Conservation (phyloP, 1,284 basidiomycete species). For the Puccinia polysora region DNA sequence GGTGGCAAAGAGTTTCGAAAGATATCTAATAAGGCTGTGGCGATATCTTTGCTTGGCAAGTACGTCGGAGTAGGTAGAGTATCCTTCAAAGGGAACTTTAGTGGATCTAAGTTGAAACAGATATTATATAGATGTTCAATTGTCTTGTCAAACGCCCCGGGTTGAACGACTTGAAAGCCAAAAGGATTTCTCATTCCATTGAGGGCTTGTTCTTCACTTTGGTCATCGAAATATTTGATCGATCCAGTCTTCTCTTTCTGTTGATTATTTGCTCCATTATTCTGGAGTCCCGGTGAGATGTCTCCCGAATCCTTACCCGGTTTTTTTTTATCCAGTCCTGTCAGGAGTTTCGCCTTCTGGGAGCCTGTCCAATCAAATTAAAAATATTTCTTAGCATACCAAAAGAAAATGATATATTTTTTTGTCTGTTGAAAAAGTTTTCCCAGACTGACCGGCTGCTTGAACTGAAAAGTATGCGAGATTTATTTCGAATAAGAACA, state of each 20-base stretch:
- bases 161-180: slow-evolving; percentile 7
- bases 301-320: no score
- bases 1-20: slow-evolving; percentile 21
- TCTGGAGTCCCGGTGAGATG: no score
- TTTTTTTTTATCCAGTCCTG: no score
- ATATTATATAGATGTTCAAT: slow-evolving; percentile 30
- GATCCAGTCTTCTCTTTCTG: no score
- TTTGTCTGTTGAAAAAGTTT: neutral
- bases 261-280: no score
- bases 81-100: slow-evolving; percentile 24
- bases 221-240: no score
- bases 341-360: no score
- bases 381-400: neutral
- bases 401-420: neutral
- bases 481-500: slow-evolving; percentile 41
- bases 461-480: slow-evolving; percentile 38
- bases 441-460: slow-evolving; percentile 19
- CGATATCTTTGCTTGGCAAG: slow-evolving; percentile 9
- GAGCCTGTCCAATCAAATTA: no score
- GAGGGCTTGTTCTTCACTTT: no score
- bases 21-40: neutral
- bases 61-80: slow-evolving; percentile 15
- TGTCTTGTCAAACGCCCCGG: slow-evolving; percentile 15
- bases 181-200: no score
- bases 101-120: slow-evolving; percentile 20